Base-by-base conservation (phyloP, 2,329 filamentous ascomycete species). In the Phialemoniopsis sp. region DNA sequence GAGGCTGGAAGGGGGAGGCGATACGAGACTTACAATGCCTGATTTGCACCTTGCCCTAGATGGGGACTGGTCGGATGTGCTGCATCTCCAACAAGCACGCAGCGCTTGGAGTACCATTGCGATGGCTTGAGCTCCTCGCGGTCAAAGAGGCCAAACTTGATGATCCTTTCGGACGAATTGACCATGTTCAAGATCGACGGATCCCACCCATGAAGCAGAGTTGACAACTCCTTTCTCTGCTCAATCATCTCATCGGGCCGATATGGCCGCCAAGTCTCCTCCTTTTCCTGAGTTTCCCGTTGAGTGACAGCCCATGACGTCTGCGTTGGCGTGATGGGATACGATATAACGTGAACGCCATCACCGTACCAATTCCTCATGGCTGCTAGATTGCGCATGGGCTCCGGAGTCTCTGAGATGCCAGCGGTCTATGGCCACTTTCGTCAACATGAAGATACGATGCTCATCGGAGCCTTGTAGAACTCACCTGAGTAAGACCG, bases 131-230 rank as follows among this genome's bases (percentile, higher is more conserved):
- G 36, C 37, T 51, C 50, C 4, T 38, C 35, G 6, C 52, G 45
- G 35, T 54, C 63, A 35, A 49, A 54, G 13, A 54, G 37, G 28
- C 52, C 51, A 28, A 47, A 55, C 26, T 51, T 54, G 41, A 53
- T 49, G 15, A 55, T 42, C 10, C 51, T 41, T 39, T 53, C 47
- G 7, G 51, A 42, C 3, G 45, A 39, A 29, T 19, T 34, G 12
- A 54, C 42, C 43, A 53, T 34, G 8, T 46, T 40, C 3, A 44
- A 29, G 13, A 54, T 40, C 10, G 36, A 37, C 4, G 45, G 39
- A 12, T 50, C 48, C 44, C 49, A 55, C 4, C 36, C 44, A 12
- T 38, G 12, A 13, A 55, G 36, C 7, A 48, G 36, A n/a, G 32
- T 18, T 3, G n/a, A 18, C 3, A 55, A 44, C 14, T 41, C 28